phyloP scores from a whole-genome alignment of 805 yeast genomes.

The Candida maris region DNA sequence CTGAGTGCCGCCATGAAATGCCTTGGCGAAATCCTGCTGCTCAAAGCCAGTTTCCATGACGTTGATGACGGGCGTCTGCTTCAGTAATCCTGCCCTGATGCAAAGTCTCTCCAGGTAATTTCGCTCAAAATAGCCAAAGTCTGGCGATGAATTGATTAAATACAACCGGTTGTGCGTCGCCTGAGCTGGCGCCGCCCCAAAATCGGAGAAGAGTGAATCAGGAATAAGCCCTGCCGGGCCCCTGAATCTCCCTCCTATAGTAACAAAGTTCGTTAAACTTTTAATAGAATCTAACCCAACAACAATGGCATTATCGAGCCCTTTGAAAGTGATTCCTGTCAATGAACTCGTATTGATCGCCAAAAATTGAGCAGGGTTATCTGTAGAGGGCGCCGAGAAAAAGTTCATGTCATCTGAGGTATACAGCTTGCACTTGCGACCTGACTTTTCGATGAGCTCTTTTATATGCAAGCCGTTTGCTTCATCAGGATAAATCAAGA shows the following conservation, averaged over 20 bases:
- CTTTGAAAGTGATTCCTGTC: slow-evolving; percentile 27
- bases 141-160: slow-evolving; percentile 20
- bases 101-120: slow-evolving; percentile 29
- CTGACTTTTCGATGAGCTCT: slow-evolving; percentile 11
- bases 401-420: slow-evolving; percentile 12
- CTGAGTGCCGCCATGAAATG: slow-evolving; percentile 10
- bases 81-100: slow-evolving; percentile 25
- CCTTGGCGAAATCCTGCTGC: slow-evolving; percentile 6
- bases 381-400: slow-evolving; percentile 7
- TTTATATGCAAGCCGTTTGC: slow-evolving; percentile 15
- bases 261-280: slow-evolving; percentile 18
- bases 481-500: slow-evolving; percentile 30
- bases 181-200: slow-evolving; percentile 6
- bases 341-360: slow-evolving; percentile 23
- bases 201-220: slow-evolving; percentile 13
- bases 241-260: slow-evolving; percentile 28
- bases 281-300: slow-evolving; percentile 32
- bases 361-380: slow-evolving; percentile 15
- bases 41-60: slow-evolving; percentile 19
- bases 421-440: slow-evolving; percentile 11
- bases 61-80: slow-evolving; percentile 21
- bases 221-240: slow-evolving; percentile 16
- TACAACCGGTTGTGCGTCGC: slow-evolving; percentile 7
- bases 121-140: slow-evolving; percentile 29
- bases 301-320: slow-evolving; percentile 24